phyloP scores from a whole-genome alignment of 129 eudicot genomes.

The Mikania micrantha region DNA sequence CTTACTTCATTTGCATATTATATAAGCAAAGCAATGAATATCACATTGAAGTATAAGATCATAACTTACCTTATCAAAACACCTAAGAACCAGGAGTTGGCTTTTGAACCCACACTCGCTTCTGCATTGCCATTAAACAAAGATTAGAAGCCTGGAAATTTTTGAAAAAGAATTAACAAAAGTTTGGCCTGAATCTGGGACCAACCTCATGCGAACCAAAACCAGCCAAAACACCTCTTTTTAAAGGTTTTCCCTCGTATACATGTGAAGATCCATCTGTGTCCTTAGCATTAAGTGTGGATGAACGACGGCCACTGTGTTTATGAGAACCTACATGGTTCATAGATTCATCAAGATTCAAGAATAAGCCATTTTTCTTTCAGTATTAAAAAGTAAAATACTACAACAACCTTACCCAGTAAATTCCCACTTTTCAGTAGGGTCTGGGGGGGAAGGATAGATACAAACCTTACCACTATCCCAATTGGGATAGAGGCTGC shows the following conservation, averaged over 20 bases:
- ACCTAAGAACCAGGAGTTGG: conserved; percentile 77
- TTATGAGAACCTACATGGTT: conserved; percentile 48
- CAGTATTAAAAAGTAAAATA: neutral
- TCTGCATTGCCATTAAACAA: conserved; percentile 42
- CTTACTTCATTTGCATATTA: neutral
- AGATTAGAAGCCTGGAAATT: neutral
- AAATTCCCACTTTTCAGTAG: too few species aligned
- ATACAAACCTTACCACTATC: too few species aligned
- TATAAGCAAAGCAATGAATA: neutral
- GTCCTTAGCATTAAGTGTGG: conserved; percentile 43
- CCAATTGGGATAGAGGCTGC: too few species aligned
- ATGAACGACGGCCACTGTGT: conserved; percentile 63
- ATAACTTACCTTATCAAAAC: conserved; percentile 39
- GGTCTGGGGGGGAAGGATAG: too few species aligned
- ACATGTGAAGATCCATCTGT: conserved; percentile 41
- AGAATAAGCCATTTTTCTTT: neutral
- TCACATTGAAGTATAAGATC: conserved; percentile 3
- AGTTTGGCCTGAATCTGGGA: neutral
- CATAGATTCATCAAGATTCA: conserved; percentile 14
- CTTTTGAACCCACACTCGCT: conserved; percentile 96
- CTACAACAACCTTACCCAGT: too few species aligned
- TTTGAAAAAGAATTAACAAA: neutral
- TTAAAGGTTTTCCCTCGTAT: conserved; percentile 53
- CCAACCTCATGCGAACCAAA: conserved; percentile 68
- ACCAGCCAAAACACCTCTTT: conserved; percentile 59